Conservation (phyloP, 306 rosid genomes). For the Malus domestica region DNA sequence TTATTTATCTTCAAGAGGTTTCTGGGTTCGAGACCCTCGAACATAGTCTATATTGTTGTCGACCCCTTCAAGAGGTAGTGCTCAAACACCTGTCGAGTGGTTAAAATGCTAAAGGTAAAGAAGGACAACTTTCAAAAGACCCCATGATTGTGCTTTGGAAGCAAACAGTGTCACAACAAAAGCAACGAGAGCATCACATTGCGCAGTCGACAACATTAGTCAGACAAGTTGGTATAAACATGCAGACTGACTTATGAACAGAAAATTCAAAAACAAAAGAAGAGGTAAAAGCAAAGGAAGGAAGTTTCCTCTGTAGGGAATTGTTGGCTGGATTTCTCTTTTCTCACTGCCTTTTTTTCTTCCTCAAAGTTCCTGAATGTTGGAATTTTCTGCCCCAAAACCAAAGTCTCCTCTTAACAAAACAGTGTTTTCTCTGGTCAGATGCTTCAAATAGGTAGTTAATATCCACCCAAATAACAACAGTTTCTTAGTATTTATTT, state of each 20-base stretch:
- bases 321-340: constrained; percentile 19
- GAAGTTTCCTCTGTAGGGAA: constrained; percentile 17
- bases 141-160: neutral
- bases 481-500: neutral
- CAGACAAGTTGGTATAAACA: constrained; percentile 25
- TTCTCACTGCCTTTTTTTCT: neutral
- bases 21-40: too few species aligned
- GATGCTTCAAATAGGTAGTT: constrained; percentile 11
- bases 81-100: too few species aligned
- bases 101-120: too few species aligned
- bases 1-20: too few species aligned
- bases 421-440: constrained; percentile 6
- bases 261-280: neutral
- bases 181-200: too few species aligned
- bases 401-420: neutral
- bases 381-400: neutral
- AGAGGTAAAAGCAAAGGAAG: neutral
- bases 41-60: neutral
- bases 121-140: neutral
- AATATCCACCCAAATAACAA: constrained; percentile 7
- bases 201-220: neutral
- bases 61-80: neutral
- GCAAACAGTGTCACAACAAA: neutral
- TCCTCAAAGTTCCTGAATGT: constrained; percentile 31
- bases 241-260: constrained; percentile 3